Conservation (phyloP, 768 basidiomycete genomes). For the Leucocoprinus leucothites region DNA sequence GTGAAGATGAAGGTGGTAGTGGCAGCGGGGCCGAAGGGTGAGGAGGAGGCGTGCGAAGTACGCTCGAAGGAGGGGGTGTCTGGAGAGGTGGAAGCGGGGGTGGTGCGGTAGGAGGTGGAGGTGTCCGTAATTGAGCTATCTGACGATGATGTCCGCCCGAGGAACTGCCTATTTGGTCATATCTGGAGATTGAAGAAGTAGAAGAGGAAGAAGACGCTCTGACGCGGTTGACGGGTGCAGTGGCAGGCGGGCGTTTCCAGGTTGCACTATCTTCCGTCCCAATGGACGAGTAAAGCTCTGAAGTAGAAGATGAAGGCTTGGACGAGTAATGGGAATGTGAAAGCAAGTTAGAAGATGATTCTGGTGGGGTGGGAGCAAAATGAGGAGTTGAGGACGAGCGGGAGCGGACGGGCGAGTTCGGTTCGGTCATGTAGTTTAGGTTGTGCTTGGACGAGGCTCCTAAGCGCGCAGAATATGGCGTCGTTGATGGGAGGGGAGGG, state of each 20-base stretch:
- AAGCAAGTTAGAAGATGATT: background rate
- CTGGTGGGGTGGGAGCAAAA: background rate
- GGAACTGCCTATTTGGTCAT: background rate
- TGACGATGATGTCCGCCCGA: background rate
- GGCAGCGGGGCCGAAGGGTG: background rate
- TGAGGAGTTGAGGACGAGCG: conserved; percentile 4
- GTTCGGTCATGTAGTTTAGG: conserved; percentile 1
- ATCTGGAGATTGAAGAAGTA: background rate
- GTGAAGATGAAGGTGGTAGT: conserved; percentile 1
- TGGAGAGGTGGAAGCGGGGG: conserved; percentile 7
- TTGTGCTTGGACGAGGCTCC: conserved; percentile 9
- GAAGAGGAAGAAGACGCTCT: background rate
- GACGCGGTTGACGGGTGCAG: background rate
- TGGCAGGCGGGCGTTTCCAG: conserved; percentile 30
- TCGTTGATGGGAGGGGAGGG: conserved; percentile 4
- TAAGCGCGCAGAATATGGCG: conserved; percentile 5
- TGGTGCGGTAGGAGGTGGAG: conserved; percentile 9
- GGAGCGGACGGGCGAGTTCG: background rate
- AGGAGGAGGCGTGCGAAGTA: background rate
- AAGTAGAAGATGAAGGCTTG: conserved; percentile 4
- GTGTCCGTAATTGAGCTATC: conserved; percentile 1
- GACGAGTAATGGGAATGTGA: background rate
- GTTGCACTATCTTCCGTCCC: conserved; percentile 11
- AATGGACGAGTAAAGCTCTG: background rate
- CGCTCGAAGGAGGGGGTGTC: conserved; percentile 4